Base-by-base conservation (phyloP, 805 yeast species). In the Candida pseudofarinosa region DNA sequence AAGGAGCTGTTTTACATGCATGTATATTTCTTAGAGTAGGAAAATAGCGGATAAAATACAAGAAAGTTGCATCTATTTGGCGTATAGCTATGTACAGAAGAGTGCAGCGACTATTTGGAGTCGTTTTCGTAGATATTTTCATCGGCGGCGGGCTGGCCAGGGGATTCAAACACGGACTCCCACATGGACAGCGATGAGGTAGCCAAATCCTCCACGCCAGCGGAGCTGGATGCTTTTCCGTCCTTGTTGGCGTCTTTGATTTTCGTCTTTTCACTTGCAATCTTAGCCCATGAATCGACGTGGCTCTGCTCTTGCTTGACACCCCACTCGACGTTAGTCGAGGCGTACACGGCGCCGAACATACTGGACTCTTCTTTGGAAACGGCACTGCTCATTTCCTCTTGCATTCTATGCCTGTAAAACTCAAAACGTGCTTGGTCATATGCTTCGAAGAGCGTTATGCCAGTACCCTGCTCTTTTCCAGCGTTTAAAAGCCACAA, bases 351-450 rank as follows among this genome's bases (percentile, higher is more conserved):
- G 1, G 95, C 84, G 16, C 98, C 97, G 58, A 72, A 80, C 95
- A 93, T 83, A 43, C 72, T 73, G 6, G 88, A 79, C 62, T 93
- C 97, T 73, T 93, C 99, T 46, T 73, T 74, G 3, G 87, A 77
- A 2, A 91, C 68, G 73, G 58, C 78, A 77, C 57, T 72, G 68
- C 59, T 83, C 88, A 87, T 71, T 55, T 90, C 96, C 57, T 86
- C 85, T 46, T 84, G 80, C 74, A 89, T 87, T 58, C 97, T 80
- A 45, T 88, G 71, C 52, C 85, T 76, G 62, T 93, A 93, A 60
- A 88, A 93, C 65, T 93, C 98, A 50, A 78, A 81, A 52, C 96
- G 76, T 2, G 98, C 88, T 55, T 79, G 78, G 56, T 88, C 91
- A 59, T 91, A 93, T 0, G 96, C 95, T 14, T 79, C 80, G 37